Percentiles rank a stretch among this genome's conserved stretches.
Conservation (phyloP, 495 filamentous ascomycete species). For the Elasticomyces elasticus region DNA sequence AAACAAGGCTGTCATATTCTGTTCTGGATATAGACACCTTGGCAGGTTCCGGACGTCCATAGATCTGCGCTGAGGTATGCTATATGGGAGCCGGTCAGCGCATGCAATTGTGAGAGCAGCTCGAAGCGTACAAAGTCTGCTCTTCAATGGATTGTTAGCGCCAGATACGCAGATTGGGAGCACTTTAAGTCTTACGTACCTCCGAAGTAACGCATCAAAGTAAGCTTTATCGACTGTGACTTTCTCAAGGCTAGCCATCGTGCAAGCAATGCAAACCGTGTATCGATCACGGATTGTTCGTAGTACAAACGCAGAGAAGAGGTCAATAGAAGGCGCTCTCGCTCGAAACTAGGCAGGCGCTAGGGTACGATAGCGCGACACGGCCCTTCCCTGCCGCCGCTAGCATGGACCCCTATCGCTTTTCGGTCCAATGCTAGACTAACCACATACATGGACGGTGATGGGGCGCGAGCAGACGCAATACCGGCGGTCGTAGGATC, state of each 20-base stretch:
- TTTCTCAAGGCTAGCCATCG: slow-evolving; percentile 24
- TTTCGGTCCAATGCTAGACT: background rate
- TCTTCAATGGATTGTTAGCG: slow-evolving; percentile 21
- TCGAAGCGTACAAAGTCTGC: slow-evolving; percentile 31
- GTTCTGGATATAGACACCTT: slow-evolving; percentile 44
- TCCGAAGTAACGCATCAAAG: slow-evolving; percentile 33
- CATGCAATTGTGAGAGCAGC: background rate
- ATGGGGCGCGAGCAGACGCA: slow-evolving; percentile 10
- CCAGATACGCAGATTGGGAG: background rate
- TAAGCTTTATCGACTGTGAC: slow-evolving; percentile 32
- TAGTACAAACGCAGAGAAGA: background rate
- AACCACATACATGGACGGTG: slow-evolving; percentile 22
- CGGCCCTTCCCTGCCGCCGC: too few species aligned
- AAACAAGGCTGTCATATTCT: slow-evolving; percentile 48
- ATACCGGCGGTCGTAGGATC: background rate
- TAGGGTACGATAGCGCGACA: too few species aligned
- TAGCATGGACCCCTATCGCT: too few species aligned
- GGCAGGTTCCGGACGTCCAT: slow-evolving; percentile 28
- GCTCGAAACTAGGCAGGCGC: too few species aligned
- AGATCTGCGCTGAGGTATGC: slow-evolving; percentile 35
- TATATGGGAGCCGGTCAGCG: slow-evolving; percentile 15
- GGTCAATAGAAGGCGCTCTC: background rate
- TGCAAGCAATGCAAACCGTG: background rate
- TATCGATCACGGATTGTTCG: background rate
- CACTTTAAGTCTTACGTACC: slow-evolving; percentile 21